Conservation (phyloP, 202 grass and related monocot genomes). For the Carex arenaria region DNA sequence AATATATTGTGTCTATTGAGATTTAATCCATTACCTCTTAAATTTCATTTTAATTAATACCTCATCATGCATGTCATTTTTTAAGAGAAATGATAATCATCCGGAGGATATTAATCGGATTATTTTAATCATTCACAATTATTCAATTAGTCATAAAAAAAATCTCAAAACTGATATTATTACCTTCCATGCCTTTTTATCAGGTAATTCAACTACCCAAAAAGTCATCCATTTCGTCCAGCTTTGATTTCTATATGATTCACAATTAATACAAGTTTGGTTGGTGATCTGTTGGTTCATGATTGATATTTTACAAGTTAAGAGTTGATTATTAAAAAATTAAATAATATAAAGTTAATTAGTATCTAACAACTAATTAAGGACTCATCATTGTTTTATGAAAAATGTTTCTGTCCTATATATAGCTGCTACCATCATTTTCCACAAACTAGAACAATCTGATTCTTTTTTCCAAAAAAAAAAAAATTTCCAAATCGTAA, state of each 20-base stretch:
- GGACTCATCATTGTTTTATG: not conserved
- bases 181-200: not conserved
- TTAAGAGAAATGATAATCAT: not conserved
- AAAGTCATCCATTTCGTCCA: not conserved
- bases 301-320: too few species aligned
- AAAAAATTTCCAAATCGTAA: too few species aligned
- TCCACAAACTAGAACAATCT: too few species aligned
- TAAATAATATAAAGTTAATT: not conserved
- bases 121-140: not conserved
- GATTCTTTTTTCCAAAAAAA: too few species aligned
- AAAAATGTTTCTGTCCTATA: not conserved
- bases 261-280: not conserved
- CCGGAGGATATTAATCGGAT: not conserved
- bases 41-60: not conserved
- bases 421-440: too few species aligned
- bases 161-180: not conserved
- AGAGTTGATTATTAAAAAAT: too few species aligned
- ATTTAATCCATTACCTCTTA: not conserved
- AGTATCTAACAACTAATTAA: not conserved
- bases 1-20: not conserved
- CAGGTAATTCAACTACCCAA: not conserved
- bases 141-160: not conserved
- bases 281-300: not conserved
- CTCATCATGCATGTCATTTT: not conserved
- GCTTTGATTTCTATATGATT: not conserved